Evolutionary conservation across 192 early-diverging fungal genomes (phyloP), one percentile per base, ranked within the genome.

Genomic region (Ambispora gerdemannii): DNA sequence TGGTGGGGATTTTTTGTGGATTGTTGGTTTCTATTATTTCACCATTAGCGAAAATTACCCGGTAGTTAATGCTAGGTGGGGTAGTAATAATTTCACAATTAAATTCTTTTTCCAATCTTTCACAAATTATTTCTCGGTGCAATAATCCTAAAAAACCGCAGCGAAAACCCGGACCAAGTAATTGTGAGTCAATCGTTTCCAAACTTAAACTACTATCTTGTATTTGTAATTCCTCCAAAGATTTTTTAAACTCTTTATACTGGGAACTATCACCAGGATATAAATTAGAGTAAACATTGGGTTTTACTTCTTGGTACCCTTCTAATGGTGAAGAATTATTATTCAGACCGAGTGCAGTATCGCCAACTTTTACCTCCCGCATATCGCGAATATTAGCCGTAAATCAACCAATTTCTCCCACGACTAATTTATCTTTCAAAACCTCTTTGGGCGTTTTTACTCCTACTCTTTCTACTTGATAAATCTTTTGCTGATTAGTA

Each of bases 341-440:
- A 24, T 56, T 56, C 4, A 56, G 24, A 11, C 30, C 22, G 2
- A 56, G 30, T 10, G 30, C 22, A 56, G 53, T 56, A 24, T 56
- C 53, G 1, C 53, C 53, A 1, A 56, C 53, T 24, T 56, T 56
- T 56, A 56, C 53, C 11, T 56, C 53, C 22, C 24, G 53, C 53
- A 56, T 56, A 25, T 56, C 53, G 2, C 53, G 53, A 56, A 56
- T 56, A 24, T 24, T 24, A 24, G 53, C 53, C 10, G 53, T 56
- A 56, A 56, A 56, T 62, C 60, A 62, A 33, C 60, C 60, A 19
- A 62, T 62, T 62, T 62, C 60, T 34, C 60, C 60, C 8, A 34
- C 60, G 2, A 34, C 27, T 62, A 62, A 62, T 62, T 34, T 32
- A 3, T 62, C 60, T 62, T 62, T 62, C 36, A 62, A 62, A 34